phyloP scores from a whole-genome alignment of 2,329 filamentous ascomycete genomes.

The Calcarisporium arbuscula region DNA sequence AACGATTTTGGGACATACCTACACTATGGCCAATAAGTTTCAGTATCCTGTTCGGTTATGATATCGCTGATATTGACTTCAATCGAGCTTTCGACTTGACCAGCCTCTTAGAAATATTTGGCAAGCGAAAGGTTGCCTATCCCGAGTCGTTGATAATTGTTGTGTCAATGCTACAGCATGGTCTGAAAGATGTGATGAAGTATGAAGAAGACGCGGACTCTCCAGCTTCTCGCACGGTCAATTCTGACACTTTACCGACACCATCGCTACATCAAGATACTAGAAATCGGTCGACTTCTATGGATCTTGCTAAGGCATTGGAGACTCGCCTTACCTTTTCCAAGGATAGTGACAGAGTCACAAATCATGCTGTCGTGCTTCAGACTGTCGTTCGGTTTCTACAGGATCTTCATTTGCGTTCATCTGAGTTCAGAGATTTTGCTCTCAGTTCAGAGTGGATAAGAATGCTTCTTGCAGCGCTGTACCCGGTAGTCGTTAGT shows the following conservation, averaged over 20 bases:
- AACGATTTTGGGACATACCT: constrained; percentile 82
- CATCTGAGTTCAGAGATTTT: constrained; percentile 75
- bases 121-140: constrained; percentile 60
- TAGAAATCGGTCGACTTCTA: constrained; percentile 49
- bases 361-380: constrained; percentile 56
- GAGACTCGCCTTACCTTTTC: constrained; percentile 40
- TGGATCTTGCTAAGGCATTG: constrained; percentile 58
- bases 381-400: constrained; percentile 75
- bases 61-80: constrained; percentile 69
- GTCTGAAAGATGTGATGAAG: constrained; percentile 63
- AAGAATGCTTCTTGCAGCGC: constrained; percentile 67
- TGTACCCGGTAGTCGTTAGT: constrained; percentile 86
- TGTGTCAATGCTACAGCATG: constrained; percentile 79
- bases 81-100: constrained; percentile 68
- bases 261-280: constrained; percentile 9
- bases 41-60: constrained; percentile 78
- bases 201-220: constrained; percentile 56
- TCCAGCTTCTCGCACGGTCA: constrained; percentile 24
- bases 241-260: constrained; percentile 7
- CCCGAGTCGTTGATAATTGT: constrained; percentile 77
- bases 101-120: constrained; percentile 69
- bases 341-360: constrained; percentile 40
- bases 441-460: constrained; percentile 73
- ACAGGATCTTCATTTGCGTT: constrained; percentile 70
- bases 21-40: constrained; percentile 84